Evolutionary conservation across 2,329 filamentous ascomycete genomes (phyloP).

Genomic region (Thermochaetoides dissita): DNA sequence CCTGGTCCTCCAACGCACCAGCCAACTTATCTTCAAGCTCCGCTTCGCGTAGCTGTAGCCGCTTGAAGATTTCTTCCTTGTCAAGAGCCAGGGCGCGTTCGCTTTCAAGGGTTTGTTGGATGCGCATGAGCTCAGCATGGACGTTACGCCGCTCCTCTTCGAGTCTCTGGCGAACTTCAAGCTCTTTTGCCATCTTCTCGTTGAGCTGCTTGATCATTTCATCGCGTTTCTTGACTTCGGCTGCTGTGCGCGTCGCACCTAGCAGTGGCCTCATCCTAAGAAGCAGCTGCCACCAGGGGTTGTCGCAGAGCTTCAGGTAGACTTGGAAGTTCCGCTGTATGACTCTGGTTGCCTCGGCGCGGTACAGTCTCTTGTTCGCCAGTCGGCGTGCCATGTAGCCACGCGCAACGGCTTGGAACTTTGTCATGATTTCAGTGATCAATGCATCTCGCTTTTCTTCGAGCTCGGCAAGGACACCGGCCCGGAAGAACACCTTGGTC

Average conservation of each 20-base stretch:
- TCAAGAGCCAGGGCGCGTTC: slow-evolving; percentile 90
- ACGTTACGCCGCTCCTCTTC: slow-evolving; percentile 85
- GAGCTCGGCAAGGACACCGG: slow-evolving; percentile 86
- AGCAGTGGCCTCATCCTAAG: slow-evolving; percentile 90
- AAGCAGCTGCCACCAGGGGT: slow-evolving; percentile 95
- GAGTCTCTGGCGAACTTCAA: slow-evolving; percentile 59
- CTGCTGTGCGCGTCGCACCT: slow-evolving; percentile 78
- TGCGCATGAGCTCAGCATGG: slow-evolving; percentile 72
- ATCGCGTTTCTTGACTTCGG: slow-evolving; percentile 88
- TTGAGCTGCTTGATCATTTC: slow-evolving; percentile 83
- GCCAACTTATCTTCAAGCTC: slow-evolving; percentile 88
- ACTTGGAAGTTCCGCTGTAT: slow-evolving; percentile 90
- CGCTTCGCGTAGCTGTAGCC: slow-evolving; percentile 80
- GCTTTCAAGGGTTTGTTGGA: slow-evolving; percentile 89
- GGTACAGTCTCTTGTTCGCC: slow-evolving; percentile 84
- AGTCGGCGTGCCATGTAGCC: slow-evolving; percentile 80
- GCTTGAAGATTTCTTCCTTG: slow-evolving; percentile 97
- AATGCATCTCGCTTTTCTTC: slow-evolving; percentile 90
- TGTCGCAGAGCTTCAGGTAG: slow-evolving; percentile 77
- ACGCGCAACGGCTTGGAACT: slow-evolving; percentile 82
- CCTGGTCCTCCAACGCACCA: slow-evolving; percentile 85
- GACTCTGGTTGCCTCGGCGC: slow-evolving; percentile 85
- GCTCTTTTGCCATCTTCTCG: slow-evolving; percentile 66
- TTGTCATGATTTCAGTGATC: slow-evolving; percentile 84
- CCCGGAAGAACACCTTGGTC: slow-evolving; percentile 96